Conservation (phyloP, 2,329 filamentous ascomycete genomes). For the Gnomoniopsis sp. region DNA sequence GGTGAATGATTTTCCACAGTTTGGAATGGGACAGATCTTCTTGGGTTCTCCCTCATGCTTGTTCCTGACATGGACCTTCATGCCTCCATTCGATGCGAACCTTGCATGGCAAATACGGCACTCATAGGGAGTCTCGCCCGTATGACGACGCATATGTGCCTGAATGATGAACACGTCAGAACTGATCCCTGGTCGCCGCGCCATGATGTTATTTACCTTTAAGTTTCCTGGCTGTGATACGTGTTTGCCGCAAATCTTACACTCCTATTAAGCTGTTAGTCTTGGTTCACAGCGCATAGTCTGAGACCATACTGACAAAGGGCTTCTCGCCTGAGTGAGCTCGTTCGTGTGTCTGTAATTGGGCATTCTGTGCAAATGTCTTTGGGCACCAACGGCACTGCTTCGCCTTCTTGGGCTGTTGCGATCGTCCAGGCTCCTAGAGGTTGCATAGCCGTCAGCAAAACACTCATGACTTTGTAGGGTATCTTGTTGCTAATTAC, state of each 20-base stretch:
- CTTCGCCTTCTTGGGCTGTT: constrained; percentile 60
- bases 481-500: background rate
- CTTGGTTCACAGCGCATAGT: background rate
- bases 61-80: constrained; percentile 71
- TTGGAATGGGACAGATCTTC: constrained; percentile 76
- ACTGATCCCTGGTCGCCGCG: background rate
- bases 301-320: constrained; percentile 60
- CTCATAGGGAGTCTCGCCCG: constrained; percentile 78
- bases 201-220: constrained; percentile 56
- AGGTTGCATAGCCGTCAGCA: background rate
- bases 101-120: constrained; percentile 77
- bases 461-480: background rate
- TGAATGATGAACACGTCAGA: constrained; percentile 30
- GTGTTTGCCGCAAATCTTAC: constrained; percentile 61
- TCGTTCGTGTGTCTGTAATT: constrained; percentile 84
- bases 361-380: constrained; percentile 88
- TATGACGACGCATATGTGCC: constrained; percentile 86
- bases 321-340: constrained; percentile 89
- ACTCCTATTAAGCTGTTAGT: constrained; percentile 18
- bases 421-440: constrained; percentile 18
- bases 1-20: constrained; percentile 84
- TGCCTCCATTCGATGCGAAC: constrained; percentile 83
- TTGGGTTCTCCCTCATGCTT: constrained; percentile 76
- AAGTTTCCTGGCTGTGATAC: constrained; percentile 92
- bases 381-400: constrained; percentile 68